phyloP scores from a whole-genome alignment of 1,139 yeast genomes.

The Pneumocystis wakefieldiae region DNA sequence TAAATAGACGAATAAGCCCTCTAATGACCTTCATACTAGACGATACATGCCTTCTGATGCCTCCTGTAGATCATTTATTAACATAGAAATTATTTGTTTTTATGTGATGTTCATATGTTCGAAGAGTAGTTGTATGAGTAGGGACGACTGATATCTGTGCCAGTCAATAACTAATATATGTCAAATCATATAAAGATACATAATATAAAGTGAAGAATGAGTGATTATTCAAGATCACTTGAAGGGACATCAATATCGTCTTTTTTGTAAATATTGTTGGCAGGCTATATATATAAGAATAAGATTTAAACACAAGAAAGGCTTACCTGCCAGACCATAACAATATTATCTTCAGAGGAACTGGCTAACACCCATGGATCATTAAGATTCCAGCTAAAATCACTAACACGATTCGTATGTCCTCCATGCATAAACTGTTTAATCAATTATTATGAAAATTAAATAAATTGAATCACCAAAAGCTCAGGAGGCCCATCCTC shows the following conservation, averaged over 20 bases:
- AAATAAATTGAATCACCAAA: neutral
- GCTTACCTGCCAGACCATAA: constrained; percentile 57
- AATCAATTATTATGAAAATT: neutral
- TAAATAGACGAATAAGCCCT: neutral
- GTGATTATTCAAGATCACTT: neutral
- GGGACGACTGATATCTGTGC: too few relatives aligned
- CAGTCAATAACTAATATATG: neutral
- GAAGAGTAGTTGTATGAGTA: neutral
- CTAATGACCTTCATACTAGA: neutral
- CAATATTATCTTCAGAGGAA: constrained; percentile 75
- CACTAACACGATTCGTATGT: constrained; percentile 77
- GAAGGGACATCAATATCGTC: neutral
- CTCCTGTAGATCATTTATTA: neutral
- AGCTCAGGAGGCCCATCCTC: constrained; percentile 30
- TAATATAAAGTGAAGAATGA: neutral
- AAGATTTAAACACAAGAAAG: constrained; percentile 29
- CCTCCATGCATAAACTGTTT: constrained; percentile 66
- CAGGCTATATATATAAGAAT: neutral
- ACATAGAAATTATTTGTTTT: neutral
- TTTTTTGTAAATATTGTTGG: neutral
- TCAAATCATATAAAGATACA: neutral
- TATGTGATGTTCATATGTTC: neutral
- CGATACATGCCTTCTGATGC: neutral
- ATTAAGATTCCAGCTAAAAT: constrained; percentile 71
- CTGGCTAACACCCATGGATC: constrained; percentile 68